Percentiles rank a stretch among this genome's conserved stretches.
phyloP scores from a whole-genome alignment of 768 basidiomycete species.

The Rhizopogon salebrosus region DNA sequence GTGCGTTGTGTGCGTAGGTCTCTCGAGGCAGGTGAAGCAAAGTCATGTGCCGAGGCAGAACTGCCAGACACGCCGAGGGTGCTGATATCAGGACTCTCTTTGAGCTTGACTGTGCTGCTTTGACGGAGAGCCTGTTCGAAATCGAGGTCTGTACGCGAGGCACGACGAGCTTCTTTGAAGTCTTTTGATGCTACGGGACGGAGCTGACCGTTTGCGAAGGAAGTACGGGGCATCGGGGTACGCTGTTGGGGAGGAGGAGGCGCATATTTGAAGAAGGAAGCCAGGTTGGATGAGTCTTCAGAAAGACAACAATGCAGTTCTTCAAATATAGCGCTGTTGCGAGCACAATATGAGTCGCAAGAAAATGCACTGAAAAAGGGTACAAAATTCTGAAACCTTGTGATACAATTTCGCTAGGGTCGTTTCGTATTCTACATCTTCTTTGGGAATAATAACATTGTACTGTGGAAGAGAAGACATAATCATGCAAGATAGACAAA shows the following conservation, averaged over 20 bases:
- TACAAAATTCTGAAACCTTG: not conserved
- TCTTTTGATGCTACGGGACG: constrained; percentile 56
- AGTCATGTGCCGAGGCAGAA: constrained; percentile 34
- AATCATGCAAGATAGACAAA: constrained; percentile 12
- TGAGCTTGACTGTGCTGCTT: constrained; percentile 63
- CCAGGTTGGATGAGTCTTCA: constrained; percentile 41
- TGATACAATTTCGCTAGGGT: constrained; percentile 1
- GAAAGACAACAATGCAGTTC: not conserved
- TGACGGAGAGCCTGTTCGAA: constrained; percentile 73
- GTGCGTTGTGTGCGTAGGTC: constrained; percentile 32
- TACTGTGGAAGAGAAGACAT: constrained; percentile 21
- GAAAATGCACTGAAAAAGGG: not conserved
- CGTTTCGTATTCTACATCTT: constrained; percentile 23
- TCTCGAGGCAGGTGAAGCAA: constrained; percentile 33
- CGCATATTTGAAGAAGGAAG: constrained; percentile 57
- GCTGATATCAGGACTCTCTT: constrained; percentile 68
- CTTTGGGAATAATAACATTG: constrained; percentile 28
- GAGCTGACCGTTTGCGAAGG: constrained; percentile 43
- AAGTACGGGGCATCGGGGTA: constrained; percentile 37
- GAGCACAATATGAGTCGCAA: not conserved
- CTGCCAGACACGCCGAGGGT: constrained; percentile 53
- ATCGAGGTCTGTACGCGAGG: constrained; percentile 73
- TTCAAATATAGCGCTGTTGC: not conserved
- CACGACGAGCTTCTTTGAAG: constrained; percentile 41
- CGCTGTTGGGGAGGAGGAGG: constrained; percentile 35